Evolutionary conservation across 768 basidiomycete species (phyloP).

Genomic region (Russula dissimulans): DNA sequence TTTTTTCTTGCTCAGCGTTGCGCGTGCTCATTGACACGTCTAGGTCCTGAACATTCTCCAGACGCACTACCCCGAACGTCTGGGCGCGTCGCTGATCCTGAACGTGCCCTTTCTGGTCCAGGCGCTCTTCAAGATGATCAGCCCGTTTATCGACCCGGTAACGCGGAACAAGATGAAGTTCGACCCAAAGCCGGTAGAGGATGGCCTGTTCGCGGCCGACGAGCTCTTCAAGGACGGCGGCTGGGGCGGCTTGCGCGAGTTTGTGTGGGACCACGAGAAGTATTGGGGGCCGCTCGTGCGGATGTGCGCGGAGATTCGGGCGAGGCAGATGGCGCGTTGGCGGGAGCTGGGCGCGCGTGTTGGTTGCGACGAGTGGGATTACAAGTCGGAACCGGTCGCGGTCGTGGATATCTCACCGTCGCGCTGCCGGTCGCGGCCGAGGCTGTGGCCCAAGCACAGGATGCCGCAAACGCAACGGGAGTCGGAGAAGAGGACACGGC

Average conservation of each 20-base stretch:
- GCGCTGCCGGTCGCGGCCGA: neutral
- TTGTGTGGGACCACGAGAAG: slow-evolving; percentile 63
- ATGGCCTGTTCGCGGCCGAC: slow-evolving; percentile 57
- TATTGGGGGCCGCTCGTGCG: slow-evolving; percentile 65
- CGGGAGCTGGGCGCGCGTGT: slow-evolving; percentile 53
- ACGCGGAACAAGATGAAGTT: slow-evolving; percentile 70
- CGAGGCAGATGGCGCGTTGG: slow-evolving; percentile 54
- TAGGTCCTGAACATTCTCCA: slow-evolving; percentile 49
- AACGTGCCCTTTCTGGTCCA: slow-evolving; percentile 76
- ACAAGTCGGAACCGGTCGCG: slow-evolving; percentile 35
- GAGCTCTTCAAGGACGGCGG: slow-evolving; percentile 54
- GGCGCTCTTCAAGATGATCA: slow-evolving; percentile 69
- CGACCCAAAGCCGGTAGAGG: slow-evolving; percentile 57
- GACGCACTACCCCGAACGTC: slow-evolving; percentile 79
- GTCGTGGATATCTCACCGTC: neutral
- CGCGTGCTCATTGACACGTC: no score
- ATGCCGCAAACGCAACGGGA: neutral
- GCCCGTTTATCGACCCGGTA: slow-evolving; percentile 75
- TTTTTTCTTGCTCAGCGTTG: neutral
- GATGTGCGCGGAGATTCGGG: slow-evolving; percentile 43
- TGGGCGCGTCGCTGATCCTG: slow-evolving; percentile 62
- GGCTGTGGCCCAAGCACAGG: neutral
- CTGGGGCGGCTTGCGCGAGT: slow-evolving; percentile 60
- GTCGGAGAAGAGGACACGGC: no score
- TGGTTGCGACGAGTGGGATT: slow-evolving; percentile 74